These are phyloP conservation scores for Cadophora malorum DNA, from an alignment of 2,329 filamentous ascomycete species.

Conservation along the genomic window DNA sequence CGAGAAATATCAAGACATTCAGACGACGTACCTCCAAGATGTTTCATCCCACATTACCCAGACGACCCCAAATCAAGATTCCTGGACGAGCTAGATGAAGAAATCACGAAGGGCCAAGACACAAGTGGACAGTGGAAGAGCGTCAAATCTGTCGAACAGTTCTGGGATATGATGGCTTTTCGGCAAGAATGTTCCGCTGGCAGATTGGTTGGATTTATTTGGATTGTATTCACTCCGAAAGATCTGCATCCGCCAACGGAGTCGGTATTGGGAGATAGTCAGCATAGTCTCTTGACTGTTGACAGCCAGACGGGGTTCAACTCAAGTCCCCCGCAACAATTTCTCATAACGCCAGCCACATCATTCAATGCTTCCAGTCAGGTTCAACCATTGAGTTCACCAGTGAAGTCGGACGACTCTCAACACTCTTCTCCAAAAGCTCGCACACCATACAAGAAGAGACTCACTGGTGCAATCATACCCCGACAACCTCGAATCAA, in stretches of 20 bases:
- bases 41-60: conserved; percentile 87
- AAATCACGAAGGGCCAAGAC: conserved; percentile 65
- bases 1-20: conserved; percentile 67
- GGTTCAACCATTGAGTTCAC: conserved; percentile 25
- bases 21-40: conserved; percentile 75
- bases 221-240: conserved; percentile 73
- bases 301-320: conserved; percentile 28
- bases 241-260: conserved; percentile 23
- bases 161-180: conserved; percentile 99
- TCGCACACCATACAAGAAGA: conserved; percentile 51
- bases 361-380: conserved; percentile 38
- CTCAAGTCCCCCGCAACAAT: conserved; percentile 33
- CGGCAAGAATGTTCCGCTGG: conserved; percentile 95
- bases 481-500: conserved; percentile 71
- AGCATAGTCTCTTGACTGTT: conserved; percentile 27
- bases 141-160: conserved; percentile 83
- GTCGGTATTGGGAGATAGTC: conserved; percentile 31
- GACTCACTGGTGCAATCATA: conserved; percentile 65
- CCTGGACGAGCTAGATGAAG: conserved; percentile 86
- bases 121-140: conserved; percentile 80
- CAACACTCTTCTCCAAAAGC: conserved; percentile 21
- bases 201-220: conserved; percentile 90
- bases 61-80: conserved; percentile 96
- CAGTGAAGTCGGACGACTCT: conserved; percentile 21
- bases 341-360: conserved; percentile 30